Evolutionary conservation across 208 protist genomes (phyloP), one percentile per base, ranked within the genome.

Genomic region (Leishmania guyanensis): DNA sequence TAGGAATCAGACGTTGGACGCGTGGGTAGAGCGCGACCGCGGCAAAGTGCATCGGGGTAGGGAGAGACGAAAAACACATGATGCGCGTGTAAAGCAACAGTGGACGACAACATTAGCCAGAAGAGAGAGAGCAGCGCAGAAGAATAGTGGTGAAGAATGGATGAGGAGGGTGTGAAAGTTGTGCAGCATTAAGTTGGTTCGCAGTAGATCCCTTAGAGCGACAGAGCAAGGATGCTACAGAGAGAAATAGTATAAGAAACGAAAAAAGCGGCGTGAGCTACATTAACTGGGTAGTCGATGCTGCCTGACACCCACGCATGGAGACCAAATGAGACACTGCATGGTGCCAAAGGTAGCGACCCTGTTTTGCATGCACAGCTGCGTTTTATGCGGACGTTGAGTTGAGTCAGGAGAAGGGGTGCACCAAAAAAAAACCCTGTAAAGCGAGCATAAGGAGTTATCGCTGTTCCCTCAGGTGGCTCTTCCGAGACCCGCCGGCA

Each of bases 101-200:
- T 16, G 22, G 9, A 20, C 9, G 33, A 26, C 50, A 64, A 36
- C 22, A 64, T 75, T 36, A 53, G 22, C 12, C 50, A 60, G 22
- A 69, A 82, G 54, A 72, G 26, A 10, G 73, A 29, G 46, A 77
- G 60, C 53, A 77, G 29, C 29, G 62, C 10, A 71, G 62, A 75
- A 65, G 36, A 72, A 26, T 29, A 39, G 43, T 46, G 43, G 43
- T 46, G 22, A 65, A 62, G 56, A 60, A 39, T 3, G 22, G 6
- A n/a, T 3, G n/a, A 39, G 73, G 36, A 39, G 51, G 17, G 20
- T 65, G 29, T 48, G 51, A 64, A 77, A 43, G n/a, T 17, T 39
- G 46, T 65, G 69, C 2, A 33, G 26, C 43, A 53, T 48, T 22
- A 73, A 36, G 8, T 6, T 53, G 26, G 22, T 33, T 53, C 4